phyloP scores from a whole-genome alignment of 202 grass and related monocot species.

The Brachypodium distachyon region DNA sequence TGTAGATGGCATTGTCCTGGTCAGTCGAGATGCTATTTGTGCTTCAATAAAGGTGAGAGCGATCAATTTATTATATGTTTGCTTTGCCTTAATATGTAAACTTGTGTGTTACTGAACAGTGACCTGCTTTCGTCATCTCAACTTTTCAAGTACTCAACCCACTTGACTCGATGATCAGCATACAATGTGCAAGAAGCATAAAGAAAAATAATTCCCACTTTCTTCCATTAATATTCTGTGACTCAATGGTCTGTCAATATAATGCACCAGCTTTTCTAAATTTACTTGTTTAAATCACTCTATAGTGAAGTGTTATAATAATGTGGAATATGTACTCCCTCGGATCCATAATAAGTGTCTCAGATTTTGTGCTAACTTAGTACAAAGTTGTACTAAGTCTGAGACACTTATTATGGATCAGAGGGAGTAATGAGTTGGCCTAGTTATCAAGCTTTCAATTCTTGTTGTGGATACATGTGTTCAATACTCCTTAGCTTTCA shows the following conservation, averaged over 20 bases:
- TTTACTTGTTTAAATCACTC: no score
- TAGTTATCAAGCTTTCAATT: not conserved
- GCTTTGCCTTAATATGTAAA: not conserved
- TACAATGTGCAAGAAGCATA: not conserved
- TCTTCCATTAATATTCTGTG: not conserved
- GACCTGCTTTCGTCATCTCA: not conserved
- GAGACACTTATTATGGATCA: no score
- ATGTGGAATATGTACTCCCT: not conserved
- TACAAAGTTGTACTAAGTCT: no score
- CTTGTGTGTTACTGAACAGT: not conserved
- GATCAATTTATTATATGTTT: not conserved
- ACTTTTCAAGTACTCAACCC: not conserved
- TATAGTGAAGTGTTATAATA: not conserved
- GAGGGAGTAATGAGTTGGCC: not conserved
- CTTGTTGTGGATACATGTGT: not conserved
- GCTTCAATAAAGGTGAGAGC: slow-evolving; percentile 90
- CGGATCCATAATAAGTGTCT: no score
- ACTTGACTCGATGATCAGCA: not conserved
- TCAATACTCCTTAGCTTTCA: not conserved
- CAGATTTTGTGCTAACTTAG: no score
- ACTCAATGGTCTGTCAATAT: not conserved
- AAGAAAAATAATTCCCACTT: not conserved
- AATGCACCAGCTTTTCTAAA: not conserved
- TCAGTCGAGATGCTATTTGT: slow-evolving; percentile 92
- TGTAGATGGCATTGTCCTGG: slow-evolving; percentile 91